Conservation (phyloP, 169 alveolate species). For the Cryptosporidium tyzzeri region DNA sequence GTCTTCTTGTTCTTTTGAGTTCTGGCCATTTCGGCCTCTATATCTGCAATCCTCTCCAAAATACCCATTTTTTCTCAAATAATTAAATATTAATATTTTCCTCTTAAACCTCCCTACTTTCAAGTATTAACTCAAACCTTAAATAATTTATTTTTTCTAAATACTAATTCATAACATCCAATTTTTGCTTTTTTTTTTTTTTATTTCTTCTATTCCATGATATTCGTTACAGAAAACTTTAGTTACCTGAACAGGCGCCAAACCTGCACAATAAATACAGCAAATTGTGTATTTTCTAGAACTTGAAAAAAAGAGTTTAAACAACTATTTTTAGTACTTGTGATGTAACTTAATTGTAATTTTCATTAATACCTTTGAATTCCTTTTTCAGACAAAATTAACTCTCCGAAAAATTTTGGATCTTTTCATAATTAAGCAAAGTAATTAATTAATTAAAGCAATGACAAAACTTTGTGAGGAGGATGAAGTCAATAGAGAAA, state of each 20-base stretch:
- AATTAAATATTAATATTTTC: background rate
- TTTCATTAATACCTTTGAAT: too few relatives aligned
- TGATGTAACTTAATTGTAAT: background rate
- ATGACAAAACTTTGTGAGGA: slow-evolving; percentile 10
- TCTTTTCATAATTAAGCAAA: background rate
- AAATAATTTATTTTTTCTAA: background rate
- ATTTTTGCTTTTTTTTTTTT: background rate
- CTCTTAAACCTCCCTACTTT: background rate
- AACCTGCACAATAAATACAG: background rate
- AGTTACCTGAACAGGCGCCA: slow-evolving; percentile 35
- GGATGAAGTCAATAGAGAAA: background rate
- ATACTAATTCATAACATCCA: background rate
- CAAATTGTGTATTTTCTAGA: background rate
- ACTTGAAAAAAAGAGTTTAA: too few relatives aligned
- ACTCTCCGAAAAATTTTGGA: background rate
- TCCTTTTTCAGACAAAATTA: background rate
- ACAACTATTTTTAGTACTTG: too few relatives aligned
- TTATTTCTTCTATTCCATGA: background rate
- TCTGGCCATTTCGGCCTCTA: slow-evolving; percentile 91
- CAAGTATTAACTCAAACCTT: background rate
- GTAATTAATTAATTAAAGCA: background rate
- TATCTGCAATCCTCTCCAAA: slow-evolving; percentile 88
- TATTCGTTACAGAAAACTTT: background rate
- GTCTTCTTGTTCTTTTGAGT: slow-evolving; percentile 93
- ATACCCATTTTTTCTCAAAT: slow-evolving; percentile 43